Evolutionary conservation across 495 filamentous ascomycete species (phyloP).

Genomic region (Trypethelium eluteriae): DNA sequence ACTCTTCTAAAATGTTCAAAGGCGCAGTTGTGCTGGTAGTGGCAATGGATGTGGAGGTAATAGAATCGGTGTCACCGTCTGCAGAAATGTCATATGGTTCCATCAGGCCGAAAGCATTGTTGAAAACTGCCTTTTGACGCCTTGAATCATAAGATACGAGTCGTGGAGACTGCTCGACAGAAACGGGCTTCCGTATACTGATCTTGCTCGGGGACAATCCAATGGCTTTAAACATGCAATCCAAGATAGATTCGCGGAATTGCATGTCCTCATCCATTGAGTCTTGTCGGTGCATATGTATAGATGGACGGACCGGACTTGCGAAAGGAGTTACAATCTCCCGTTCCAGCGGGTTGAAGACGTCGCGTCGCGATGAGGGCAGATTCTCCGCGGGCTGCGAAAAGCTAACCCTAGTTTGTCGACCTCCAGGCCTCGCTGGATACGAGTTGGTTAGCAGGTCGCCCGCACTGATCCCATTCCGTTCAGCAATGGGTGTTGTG

Average conservation of each 20-base stretch:
- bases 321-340: constrained; percentile 34
- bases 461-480: constrained; percentile 36
- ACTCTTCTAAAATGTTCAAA: constrained; percentile 56
- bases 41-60: constrained; percentile 59
- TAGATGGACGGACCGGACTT: constrained; percentile 45
- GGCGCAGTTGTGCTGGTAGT: constrained; percentile 49
- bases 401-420: constrained; percentile 34
- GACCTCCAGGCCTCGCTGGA: constrained; percentile 51
- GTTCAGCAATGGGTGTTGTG: constrained; percentile 10
- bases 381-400: constrained; percentile 32
- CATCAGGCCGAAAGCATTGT: constrained; percentile 90
- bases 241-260: constrained; percentile 83
- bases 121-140: constrained; percentile 76
- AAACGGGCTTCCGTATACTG: constrained; percentile 53
- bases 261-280: constrained; percentile 73
- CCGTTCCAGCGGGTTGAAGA: constrained; percentile 52
- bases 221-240: constrained; percentile 93
- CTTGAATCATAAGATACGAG: constrained; percentile 79
- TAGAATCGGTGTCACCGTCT: constrained; percentile 82
- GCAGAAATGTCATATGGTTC: constrained; percentile 75
- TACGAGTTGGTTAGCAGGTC: constrained; percentile 71
- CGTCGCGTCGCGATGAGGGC: constrained; percentile 22
- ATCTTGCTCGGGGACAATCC: constrained; percentile 65
- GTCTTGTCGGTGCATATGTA: constrained; percentile 57
- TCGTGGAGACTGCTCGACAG: constrained; percentile 74